A percentile compares a stretch with the other conserved stretches of the same genome.
These are phyloP conservation scores for Hysterangium stoloniferum DNA, from an alignment of 768 basidiomycete genomes.

Conservation along the genomic window DNA sequence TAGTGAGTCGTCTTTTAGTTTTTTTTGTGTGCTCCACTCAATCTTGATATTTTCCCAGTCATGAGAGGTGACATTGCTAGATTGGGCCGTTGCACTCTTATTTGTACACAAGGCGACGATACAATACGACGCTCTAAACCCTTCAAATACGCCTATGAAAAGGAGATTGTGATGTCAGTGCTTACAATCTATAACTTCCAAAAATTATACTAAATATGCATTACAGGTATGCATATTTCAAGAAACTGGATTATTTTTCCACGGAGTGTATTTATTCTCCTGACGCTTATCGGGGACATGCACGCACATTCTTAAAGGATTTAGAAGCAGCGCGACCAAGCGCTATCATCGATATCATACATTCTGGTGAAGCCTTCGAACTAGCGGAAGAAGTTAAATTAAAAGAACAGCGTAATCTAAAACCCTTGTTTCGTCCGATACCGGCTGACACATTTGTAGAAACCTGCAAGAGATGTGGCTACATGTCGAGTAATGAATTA, in stretches of 20 bases:
- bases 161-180: slow-evolving; percentile 95
- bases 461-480: slow-evolving; percentile 87
- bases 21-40: slow-evolving; percentile 2
- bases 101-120: slow-evolving; percentile 94
- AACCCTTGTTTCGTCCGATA: background rate
- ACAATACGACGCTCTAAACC: slow-evolving; percentile 96
- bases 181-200: slow-evolving; percentile 12
- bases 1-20: slow-evolving; percentile 45
- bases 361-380: slow-evolving; percentile 90
- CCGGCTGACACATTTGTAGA: slow-evolving; percentile 39
- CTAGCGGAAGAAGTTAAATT: slow-evolving; percentile 82
- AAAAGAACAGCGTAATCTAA: slow-evolving; percentile 64
- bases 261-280: slow-evolving; percentile 99
- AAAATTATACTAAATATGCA: background rate
- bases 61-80: slow-evolving; percentile 97
- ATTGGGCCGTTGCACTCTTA: slow-evolving; percentile 85
- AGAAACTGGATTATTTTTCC: slow-evolving; percentile 97
- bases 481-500: slow-evolving; percentile 95
- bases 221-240: slow-evolving; percentile 97
- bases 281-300: slow-evolving; percentile 96
- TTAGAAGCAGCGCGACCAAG: slow-evolving; percentile 90
- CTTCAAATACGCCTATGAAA: slow-evolving; percentile 99
- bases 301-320: slow-evolving; percentile 89
- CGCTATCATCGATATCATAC: slow-evolving; percentile 96
- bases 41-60: slow-evolving; percentile 48